A percentile compares a stretch with the other conserved stretches of the same genome.
Conservation (phyloP, 2,329 filamentous ascomycete species). For the Paraphoma sp. region DNA sequence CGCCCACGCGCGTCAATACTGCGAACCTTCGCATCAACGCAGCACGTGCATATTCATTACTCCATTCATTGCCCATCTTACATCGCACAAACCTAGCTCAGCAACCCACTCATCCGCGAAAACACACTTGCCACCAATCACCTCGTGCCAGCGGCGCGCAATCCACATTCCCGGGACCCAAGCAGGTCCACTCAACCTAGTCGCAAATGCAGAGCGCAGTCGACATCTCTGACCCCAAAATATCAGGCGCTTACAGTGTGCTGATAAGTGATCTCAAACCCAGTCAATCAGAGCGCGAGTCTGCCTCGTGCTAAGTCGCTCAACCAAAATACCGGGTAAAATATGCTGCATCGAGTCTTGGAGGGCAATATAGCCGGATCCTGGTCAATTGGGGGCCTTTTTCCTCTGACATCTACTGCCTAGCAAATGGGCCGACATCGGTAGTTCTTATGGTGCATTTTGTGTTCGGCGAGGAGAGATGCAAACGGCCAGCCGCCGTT, state of each 20-base stretch:
- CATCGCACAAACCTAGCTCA: too few relatives aligned
- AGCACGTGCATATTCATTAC: too few relatives aligned
- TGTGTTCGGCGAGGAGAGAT: not conserved
- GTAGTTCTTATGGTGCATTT: not conserved
- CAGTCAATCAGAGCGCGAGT: constrained; percentile 17
- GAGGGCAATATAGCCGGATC: constrained; percentile 10
- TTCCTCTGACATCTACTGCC: not conserved
- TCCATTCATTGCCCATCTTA: not conserved
- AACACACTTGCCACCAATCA: not conserved
- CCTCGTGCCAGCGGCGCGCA: not conserved
- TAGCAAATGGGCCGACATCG: constrained; percentile 4
- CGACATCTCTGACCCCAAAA: not conserved
- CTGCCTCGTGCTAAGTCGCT: constrained; percentile 11
- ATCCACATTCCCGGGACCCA: not conserved
- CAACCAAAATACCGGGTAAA: constrained; percentile 12
- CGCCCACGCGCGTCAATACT: too few relatives aligned
- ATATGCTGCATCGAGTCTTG: constrained; percentile 1
- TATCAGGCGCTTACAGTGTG: constrained; percentile 10
- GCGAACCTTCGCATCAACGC: too few relatives aligned
- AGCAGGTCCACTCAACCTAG: not conserved
- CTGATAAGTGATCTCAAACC: constrained; percentile 3
- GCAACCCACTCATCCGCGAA: not conserved
- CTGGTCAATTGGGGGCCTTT: constrained; percentile 10
- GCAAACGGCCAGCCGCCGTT: not conserved
- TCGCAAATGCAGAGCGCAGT: not conserved